These are phyloP conservation scores for Rhizopogon sp. DNA, from an alignment of 768 basidiomycete genomes.

Conservation along the genomic window DNA sequence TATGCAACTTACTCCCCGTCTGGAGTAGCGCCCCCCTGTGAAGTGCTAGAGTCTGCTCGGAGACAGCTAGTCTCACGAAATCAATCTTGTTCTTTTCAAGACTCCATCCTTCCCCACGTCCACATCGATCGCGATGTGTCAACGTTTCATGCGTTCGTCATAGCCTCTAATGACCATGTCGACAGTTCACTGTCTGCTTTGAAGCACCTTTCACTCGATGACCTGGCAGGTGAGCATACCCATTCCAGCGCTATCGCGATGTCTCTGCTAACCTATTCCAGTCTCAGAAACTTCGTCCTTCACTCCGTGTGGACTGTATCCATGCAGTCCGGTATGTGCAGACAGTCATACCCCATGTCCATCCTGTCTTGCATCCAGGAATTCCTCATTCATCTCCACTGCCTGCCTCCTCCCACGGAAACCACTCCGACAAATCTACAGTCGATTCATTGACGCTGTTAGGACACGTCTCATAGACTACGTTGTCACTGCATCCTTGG, in stretches of 20 bases:
- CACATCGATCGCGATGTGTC: constrained; percentile 38
- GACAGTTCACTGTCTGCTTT: constrained; percentile 30
- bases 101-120: constrained; percentile 49
- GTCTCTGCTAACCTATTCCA: constrained; percentile 17
- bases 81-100: constrained; percentile 32
- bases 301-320: constrained; percentile 44
- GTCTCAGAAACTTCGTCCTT: constrained; percentile 42
- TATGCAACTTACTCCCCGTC: constrained; percentile 41
- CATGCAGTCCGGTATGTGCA: constrained; percentile 47
- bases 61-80: constrained; percentile 40
- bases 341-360: constrained; percentile 33
- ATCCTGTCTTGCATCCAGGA: constrained; percentile 25
- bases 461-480: constrained; percentile 48
- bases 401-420: constrained; percentile 40
- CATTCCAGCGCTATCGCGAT: background rate
- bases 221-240: constrained; percentile 43
- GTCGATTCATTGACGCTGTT: constrained; percentile 59
- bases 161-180: constrained; percentile 33
- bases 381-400: constrained; percentile 23
- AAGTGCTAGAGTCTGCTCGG: constrained; percentile 53
- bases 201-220: constrained; percentile 39
- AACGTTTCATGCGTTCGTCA: constrained; percentile 55
- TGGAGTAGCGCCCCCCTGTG: constrained; percentile 23
- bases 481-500: constrained; percentile 41
- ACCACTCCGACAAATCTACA: constrained; percentile 34